These are phyloP conservation scores for Boletus semigastroideus DNA, from an alignment of 1,284 basidiomycete genomes.

Conservation along the genomic window DNA sequence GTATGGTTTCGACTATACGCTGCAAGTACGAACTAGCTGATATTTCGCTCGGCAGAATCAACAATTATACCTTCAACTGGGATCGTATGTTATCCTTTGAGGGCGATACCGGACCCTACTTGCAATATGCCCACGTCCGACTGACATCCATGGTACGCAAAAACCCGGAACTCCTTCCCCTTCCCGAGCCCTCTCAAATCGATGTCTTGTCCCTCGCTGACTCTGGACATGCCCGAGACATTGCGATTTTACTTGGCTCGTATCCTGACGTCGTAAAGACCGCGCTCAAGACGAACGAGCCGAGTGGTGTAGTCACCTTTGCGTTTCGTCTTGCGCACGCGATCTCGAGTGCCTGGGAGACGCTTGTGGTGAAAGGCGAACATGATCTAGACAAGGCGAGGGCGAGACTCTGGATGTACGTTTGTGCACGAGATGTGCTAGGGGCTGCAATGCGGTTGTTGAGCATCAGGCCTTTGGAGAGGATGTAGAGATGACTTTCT, in stretches of 20 bases:
- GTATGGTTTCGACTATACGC: constrained; percentile 39
- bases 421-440: constrained; percentile 87
- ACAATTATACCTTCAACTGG: constrained; percentile 97
- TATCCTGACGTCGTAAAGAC: constrained; percentile 92
- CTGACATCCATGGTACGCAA: constrained; percentile 92
- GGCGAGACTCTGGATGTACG: constrained; percentile 91
- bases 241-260: constrained; percentile 81
- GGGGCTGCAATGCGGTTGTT: constrained; percentile 85
- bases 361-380: constrained; percentile 81
- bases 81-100: constrained; percentile 95
- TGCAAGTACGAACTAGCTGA: neutral
- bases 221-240: constrained; percentile 80
- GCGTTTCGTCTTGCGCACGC: constrained; percentile 77
- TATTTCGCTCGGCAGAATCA: constrained; percentile 59
- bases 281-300: constrained; percentile 85
- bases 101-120: constrained; percentile 94
- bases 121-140: constrained; percentile 97
- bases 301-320: constrained; percentile 85
- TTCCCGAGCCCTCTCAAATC: constrained; percentile 68
- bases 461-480: constrained; percentile 86
- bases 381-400: constrained; percentile 74
- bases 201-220: constrained; percentile 68
- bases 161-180: constrained; percentile 86
- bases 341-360: constrained; percentile 89
- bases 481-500: constrained; percentile 73